Base-by-base conservation (phyloP, 2,329 filamentous ascomycete genomes). In the Elsinoe arachidis region DNA sequence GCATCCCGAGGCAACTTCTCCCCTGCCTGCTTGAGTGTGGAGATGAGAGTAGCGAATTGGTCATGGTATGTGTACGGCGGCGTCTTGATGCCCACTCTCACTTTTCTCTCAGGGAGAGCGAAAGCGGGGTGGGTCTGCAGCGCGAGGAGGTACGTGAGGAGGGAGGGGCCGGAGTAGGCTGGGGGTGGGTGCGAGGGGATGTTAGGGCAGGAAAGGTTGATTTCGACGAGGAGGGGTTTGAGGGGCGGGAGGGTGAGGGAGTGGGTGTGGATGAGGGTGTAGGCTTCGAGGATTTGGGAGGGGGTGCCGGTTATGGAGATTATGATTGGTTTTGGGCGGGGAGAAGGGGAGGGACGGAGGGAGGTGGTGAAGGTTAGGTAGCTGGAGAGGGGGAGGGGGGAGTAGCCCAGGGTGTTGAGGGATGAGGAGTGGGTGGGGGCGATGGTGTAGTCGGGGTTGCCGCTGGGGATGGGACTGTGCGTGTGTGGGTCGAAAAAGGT, bases 171-270 rank as follows among this genome's bases (percentile, higher is more conserved):
- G 6, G 80, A 77, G 67, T 90, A 91, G 0, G 87, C 87, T 5
- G 87, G 86, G 1, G 88, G 88, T 0, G 87, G 83, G 47, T 79
- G 78, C 15, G 74, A 73, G 0, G 79, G 76, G 52, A 91, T 90
- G 65, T 92, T 91, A 0, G 88, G 88, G 63, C 88, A 91, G 33
- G 82, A 86, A 30, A 91, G 79, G 66, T 92, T 92, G 64, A 91
- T 76, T 69, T 92, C 88, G 75, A 90, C 81, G 15, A 83, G 83
- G 0, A 88, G 73, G 1, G 76, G 75, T 62, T 82, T 74, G 15
- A 17, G 37, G 34, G 11, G 15, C 21, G 23, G 49, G 2, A 67
- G 74, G 1, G 55, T 57, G 1, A 43, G 15, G 58, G 77, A 60
- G 60, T 65, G 47, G 23, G 59, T 58, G 67, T 66, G 68, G 59